Percentiles rank a stretch among this genome's conserved stretches.
These are phyloP conservation scores for Micromonas commoda DNA, from an alignment of 139 green algal genomes.

Conservation along the genomic window DNA sequence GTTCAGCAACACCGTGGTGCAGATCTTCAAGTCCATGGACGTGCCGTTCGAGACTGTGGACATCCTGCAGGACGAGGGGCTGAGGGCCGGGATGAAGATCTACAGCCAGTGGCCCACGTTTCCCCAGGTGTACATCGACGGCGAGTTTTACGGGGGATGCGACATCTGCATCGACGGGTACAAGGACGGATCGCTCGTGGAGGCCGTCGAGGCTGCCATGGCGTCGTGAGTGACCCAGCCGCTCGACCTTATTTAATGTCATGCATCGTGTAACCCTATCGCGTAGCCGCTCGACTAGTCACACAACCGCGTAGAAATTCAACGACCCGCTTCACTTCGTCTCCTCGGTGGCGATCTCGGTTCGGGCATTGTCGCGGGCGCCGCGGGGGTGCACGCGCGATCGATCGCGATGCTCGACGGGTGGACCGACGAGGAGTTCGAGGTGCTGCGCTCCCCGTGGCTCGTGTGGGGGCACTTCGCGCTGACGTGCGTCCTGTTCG, in stretches of 20 bases:
- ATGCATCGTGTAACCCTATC: no score
- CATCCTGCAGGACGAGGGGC: constrained; percentile 82
- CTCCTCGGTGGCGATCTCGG: no score
- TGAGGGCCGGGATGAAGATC: constrained; percentile 50
- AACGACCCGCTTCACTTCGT: no score
- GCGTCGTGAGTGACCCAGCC: no score
- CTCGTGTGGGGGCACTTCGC: not conserved
- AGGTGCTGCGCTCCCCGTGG: no score
- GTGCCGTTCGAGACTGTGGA: constrained; percentile 81
- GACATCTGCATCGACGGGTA: constrained; percentile 83
- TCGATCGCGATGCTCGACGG: no score
- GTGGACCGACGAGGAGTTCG: no score
- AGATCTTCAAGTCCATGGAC: constrained; percentile 72
- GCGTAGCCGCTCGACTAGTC: no score
- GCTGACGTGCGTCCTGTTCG: not conserved
- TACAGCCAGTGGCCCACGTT: constrained; percentile 79
- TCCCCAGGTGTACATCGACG: constrained; percentile 87
- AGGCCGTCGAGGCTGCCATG: constrained; percentile 13
- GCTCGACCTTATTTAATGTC: no score
- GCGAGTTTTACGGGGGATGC: constrained; percentile 90
- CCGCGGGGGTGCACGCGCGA: no score
- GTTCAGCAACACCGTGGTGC: constrained; percentile 90
- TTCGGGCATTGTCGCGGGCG: no score
- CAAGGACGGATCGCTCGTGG: constrained; percentile 16
- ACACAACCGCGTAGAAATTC: no score